Evolutionary conservation across 305 asterid genomes (phyloP), one percentile per base, ranked within the genome.

Genomic region (Plantago coronopus): DNA sequence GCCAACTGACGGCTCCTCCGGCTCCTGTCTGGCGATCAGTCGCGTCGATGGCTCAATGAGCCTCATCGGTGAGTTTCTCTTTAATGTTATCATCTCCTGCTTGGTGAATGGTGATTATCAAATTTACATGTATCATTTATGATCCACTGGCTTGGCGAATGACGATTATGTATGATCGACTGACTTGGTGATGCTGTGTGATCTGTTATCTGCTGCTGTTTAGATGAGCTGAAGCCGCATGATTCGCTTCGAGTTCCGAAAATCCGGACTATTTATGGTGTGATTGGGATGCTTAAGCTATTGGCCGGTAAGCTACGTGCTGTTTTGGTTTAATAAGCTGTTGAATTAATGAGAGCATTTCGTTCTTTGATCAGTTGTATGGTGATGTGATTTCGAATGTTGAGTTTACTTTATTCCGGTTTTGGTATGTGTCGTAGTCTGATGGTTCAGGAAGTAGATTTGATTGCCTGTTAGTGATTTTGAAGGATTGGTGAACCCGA

Each of bases 1-100:
- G 78, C 96, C 99, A 12, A 82, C 81, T 21, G 97, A 89, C 65
- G 94, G 97, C 56, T 83, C 96, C 34, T 78, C 86, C 38, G 81
- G 84, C 27, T 79, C 86, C 17, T 81, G 74, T 73, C 58, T 93
- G 72, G 70, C 83, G 47, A 75, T 93, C 76, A 83, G 84, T 49
- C 94, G 95, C 65, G 61, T 50, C 46, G 81, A 82, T 64, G 99
- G 85, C 19, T 85, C 97, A 67, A 73, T 87, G 72, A 74, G 71
- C 61, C 81, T 79, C 49, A 72, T 78, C 12, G 95, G 97, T 93
- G 57, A 48, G 2, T 40, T 50, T 3, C 13, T 16, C 53, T 15
- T 46, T 29, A 21, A 8, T 11, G 17, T 17, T 17, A 10, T 10
- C 12, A 61, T 18, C n/a, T 27, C 37, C 49, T 38, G 21, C 22